Conservation (phyloP, 225 moss, liverwort and hornwort genomes). For the Anthoceros angustus region DNA sequence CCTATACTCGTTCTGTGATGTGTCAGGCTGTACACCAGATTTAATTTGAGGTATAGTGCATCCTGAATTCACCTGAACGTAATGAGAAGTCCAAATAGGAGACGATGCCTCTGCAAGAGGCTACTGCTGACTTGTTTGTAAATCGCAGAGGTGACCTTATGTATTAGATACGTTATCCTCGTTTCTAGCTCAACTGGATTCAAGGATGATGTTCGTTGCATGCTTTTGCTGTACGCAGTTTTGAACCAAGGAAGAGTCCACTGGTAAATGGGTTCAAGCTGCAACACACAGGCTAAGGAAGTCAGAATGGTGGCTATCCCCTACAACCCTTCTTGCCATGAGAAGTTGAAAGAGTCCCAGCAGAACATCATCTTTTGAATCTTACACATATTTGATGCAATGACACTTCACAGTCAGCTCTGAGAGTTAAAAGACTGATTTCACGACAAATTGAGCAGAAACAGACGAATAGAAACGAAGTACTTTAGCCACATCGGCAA, state of each 20-base stretch:
- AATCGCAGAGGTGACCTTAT: slow-evolving; percentile 31
- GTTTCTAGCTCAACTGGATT: slow-evolving; percentile 38
- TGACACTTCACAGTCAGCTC: neutral
- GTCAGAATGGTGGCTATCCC: neutral
- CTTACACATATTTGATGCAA: neutral
- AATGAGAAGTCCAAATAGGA: slow-evolving; percentile 27
- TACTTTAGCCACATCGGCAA: slow-evolving; percentile 35
- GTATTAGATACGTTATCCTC: slow-evolving; percentile 28
- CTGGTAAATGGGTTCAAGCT: slow-evolving; percentile 35
- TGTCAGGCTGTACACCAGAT: too few relatives aligned
- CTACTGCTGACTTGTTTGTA: slow-evolving; percentile 27
- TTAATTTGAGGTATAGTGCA: neutral
- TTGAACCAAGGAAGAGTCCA: slow-evolving; percentile 48
- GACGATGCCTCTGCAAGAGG: slow-evolving; percentile 24
- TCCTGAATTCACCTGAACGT: slow-evolving; percentile 19
- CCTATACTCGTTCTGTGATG: neutral
- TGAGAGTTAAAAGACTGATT: neutral
- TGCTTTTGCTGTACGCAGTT: slow-evolving; percentile 30
- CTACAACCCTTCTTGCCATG: neutral
- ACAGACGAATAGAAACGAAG: neutral
- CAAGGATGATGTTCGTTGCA: slow-evolving; percentile 34
- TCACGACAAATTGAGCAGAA: neutral
- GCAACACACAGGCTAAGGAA: slow-evolving; percentile 5
- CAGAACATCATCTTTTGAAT: neutral
- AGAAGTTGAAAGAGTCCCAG: neutral